Evolutionary conservation across 768 basidiomycete genomes (phyloP).

Genomic region (Leccinum obscurum): DNA sequence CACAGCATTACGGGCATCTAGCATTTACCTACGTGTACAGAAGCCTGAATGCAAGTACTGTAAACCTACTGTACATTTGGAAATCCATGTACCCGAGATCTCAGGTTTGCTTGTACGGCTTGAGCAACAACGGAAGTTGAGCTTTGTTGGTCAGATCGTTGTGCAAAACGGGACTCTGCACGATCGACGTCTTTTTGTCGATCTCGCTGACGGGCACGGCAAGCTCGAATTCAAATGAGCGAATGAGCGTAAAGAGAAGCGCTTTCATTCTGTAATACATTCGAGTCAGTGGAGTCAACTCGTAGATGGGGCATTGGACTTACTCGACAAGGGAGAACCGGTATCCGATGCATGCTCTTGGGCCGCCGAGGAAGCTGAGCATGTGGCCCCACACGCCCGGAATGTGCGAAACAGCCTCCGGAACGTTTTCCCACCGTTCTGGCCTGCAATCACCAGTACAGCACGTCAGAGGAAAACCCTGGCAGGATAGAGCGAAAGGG

Average conservation of each 20-base stretch:
- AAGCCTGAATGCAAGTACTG: background rate
- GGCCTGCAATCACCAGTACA: background rate
- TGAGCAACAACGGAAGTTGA: too few species aligned
- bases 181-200: too few species aligned
- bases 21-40: background rate
- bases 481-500: background rate
- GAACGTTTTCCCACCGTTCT: constrained; percentile 54
- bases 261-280: background rate
- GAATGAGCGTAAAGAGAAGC: too few species aligned
- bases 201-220: too few species aligned
- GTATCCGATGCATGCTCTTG: constrained; percentile 66
- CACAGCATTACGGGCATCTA: too few species aligned
- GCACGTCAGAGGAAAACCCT: background rate
- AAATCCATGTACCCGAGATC: too few species aligned
- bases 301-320: constrained; percentile 19
- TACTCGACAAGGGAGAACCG: constrained; percentile 63
- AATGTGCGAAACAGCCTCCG: constrained; percentile 43
- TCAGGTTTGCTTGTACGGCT: too few species aligned
- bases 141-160: too few species aligned
- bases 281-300: background rate
- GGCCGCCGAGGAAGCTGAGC: constrained; percentile 64
- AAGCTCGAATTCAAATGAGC: too few species aligned
- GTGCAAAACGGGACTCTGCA: too few species aligned
- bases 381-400: constrained; percentile 64
- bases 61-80: background rate